phyloP scores from a whole-genome alignment of 371 early-diverging fungal genomes.

The Circinella umbellata region DNA sequence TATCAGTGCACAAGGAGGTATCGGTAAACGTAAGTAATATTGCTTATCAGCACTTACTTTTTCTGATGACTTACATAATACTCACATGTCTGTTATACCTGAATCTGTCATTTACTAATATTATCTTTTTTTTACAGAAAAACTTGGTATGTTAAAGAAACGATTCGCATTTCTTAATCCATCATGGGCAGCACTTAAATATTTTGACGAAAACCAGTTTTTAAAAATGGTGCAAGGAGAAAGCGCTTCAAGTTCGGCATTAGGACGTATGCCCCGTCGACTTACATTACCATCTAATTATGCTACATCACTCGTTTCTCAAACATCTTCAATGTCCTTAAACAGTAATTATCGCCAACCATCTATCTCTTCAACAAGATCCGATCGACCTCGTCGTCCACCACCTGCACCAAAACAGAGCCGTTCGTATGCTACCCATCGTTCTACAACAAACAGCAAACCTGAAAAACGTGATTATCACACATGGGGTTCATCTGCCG shows the following conservation, averaged over 20 bases:
- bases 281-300: conserved; percentile 18
- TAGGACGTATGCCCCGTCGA: conserved; percentile 28
- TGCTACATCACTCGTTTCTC: neutral
- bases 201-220: conserved; percentile 37
- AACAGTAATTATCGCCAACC: neutral
- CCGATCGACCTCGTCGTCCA: neutral
- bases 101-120: neutral
- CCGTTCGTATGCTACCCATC: neutral
- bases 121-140: conserved; percentile 20
- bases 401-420: conserved; percentile 8
- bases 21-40: conserved; percentile 45
- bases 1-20: conserved; percentile 45
- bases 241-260: conserved; percentile 15
- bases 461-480: neutral
- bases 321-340: neutral
- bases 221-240: conserved; percentile 35
- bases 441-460: neutral
- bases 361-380: neutral
- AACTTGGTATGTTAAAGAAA: conserved; percentile 25
- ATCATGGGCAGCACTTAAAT: conserved; percentile 38
- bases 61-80: no score
- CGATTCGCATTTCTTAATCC: conserved; percentile 34
- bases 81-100: no score
- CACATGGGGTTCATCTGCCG: conserved; percentile 5
- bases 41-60: neutral